phyloP scores from a whole-genome alignment of 2,329 filamentous ascomycete genomes.

The Alternaria consortialis region DNA sequence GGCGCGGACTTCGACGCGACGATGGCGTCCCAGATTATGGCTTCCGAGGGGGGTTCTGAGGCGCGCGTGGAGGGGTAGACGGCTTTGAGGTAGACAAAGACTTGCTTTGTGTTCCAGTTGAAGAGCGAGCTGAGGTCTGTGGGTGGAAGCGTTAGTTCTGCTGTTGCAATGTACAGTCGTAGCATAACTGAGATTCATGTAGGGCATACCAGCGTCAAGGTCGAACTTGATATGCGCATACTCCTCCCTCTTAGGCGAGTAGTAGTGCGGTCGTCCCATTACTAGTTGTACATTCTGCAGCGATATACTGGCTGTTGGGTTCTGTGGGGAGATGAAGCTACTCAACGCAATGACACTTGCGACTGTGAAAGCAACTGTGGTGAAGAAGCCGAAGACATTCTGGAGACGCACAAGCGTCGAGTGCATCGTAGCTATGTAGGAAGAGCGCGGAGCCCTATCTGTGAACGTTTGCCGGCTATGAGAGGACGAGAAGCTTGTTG shows the following conservation, averaged over 20 bases:
- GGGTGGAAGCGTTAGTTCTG: not conserved
- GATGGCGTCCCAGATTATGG: slow-evolving; percentile 95
- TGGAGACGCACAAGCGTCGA: slow-evolving; percentile 85
- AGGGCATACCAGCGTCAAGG: slow-evolving; percentile 72
- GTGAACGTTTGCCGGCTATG: not conserved
- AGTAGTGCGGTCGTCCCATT: slow-evolving; percentile 94
- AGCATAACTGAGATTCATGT: not conserved
- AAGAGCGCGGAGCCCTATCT: slow-evolving; percentile 3
- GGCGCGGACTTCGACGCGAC: slow-evolving; percentile 76
- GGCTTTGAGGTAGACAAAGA: slow-evolving; percentile 95
- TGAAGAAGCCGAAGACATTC: slow-evolving; percentile 98
- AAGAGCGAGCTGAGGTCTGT: slow-evolving; percentile 87
- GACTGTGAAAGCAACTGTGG: slow-evolving; percentile 85
- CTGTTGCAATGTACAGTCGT: not conserved
- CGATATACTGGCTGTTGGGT: slow-evolving; percentile 70
- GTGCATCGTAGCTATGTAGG: slow-evolving; percentile 69
- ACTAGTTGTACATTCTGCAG: slow-evolving; percentile 85
- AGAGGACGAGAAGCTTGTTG: slow-evolving; percentile 7
- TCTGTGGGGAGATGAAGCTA: slow-evolving; percentile 74
- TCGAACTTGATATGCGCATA: slow-evolving; percentile 95
- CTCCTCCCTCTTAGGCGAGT: slow-evolving; percentile 90
- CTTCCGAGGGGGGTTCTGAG: slow-evolving; percentile 62
- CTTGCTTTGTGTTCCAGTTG: slow-evolving; percentile 99
- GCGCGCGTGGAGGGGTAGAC: slow-evolving; percentile 64
- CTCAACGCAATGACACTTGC: slow-evolving; percentile 82